These are phyloP conservation scores for Thraustochytrium striatum DNA, from an alignment of 352 stramenopile genomes.

Conservation along the genomic window DNA sequence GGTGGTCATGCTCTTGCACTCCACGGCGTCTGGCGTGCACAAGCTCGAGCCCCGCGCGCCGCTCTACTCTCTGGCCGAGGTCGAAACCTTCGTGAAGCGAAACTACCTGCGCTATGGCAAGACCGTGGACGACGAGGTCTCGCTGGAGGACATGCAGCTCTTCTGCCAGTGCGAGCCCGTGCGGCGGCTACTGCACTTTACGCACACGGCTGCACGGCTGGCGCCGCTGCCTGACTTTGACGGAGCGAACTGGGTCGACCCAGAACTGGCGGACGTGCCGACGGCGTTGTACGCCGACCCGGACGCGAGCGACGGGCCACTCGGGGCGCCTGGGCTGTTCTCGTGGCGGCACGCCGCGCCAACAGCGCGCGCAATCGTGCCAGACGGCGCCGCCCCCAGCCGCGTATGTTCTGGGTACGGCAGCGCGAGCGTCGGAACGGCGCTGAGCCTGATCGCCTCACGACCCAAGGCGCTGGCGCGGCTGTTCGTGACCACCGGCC, in stretches of 20 bases:
- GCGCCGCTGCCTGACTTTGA: not conserved
- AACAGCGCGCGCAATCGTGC: not conserved
- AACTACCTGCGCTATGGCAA: conserved; percentile 14
- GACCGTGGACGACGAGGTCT: conserved; percentile 18
- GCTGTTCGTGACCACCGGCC: conserved; percentile 23
- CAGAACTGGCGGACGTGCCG: not conserved
- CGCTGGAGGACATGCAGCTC: not conserved
- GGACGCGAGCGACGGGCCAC: not conserved
- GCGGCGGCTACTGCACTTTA: not conserved
- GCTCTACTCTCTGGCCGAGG: not conserved
- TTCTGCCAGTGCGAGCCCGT: conserved; percentile 7
- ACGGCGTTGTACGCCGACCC: not conserved
- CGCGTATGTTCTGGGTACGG: not conserved
- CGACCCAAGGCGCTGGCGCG: not conserved
- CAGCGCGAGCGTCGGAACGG: not conserved
- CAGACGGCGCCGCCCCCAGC: not conserved
- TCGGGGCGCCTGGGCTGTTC: not conserved
- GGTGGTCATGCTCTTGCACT: conserved; percentile 28
- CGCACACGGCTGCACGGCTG: not conserved
- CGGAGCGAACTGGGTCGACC: not conserved
- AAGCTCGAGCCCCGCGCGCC: not conserved
- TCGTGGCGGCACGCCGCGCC: not conserved
- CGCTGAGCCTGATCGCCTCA: not conserved
- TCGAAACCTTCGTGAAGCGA: not conserved
- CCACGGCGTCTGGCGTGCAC: not conserved